A percentile compares a stretch with the other conserved stretches of the same genome.
These are phyloP conservation scores for Irpex sp. DNA, from an alignment of 1,284 basidiomycete species.

Conservation along the genomic window DNA sequence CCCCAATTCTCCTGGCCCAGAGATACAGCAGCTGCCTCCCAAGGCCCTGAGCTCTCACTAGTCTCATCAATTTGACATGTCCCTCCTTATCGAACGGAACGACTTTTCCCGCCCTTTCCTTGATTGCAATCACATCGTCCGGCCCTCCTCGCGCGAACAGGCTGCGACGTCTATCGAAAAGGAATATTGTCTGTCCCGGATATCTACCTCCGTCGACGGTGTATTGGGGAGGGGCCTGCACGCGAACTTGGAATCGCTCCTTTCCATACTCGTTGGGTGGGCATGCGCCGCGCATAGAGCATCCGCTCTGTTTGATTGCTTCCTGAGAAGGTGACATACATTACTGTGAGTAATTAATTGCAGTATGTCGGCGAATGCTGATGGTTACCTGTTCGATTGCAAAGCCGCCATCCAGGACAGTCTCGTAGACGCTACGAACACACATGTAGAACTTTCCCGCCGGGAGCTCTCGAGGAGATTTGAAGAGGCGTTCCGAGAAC, in stretches of 20 bases:
- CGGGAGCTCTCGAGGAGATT: neutral
- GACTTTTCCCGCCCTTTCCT: neutral
- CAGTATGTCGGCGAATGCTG: neutral
- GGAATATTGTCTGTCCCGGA: neutral
- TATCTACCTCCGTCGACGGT: neutral
- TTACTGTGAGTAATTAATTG: neutral
- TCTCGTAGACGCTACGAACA: neutral
- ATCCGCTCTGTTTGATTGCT: neutral
- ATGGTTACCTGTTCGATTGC: neutral
- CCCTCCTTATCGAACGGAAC: neutral
- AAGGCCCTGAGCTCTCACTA: neutral
- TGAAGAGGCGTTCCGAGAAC: neutral
- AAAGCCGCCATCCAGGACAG: neutral
- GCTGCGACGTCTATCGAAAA: neutral
- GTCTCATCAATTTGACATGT: neutral
- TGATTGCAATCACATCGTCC: neutral
- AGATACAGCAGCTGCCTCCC: neutral
- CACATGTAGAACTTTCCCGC: neutral
- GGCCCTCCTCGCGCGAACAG: neutral
- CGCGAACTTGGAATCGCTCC: neutral
- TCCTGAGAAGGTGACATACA: neutral
- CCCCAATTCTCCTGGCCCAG: neutral
- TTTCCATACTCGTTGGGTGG: neutral
- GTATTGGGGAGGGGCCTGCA: neutral
- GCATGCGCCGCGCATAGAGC: neutral